phyloP scores from a whole-genome alignment of 257 asterid species.

The Vinca minor region DNA sequence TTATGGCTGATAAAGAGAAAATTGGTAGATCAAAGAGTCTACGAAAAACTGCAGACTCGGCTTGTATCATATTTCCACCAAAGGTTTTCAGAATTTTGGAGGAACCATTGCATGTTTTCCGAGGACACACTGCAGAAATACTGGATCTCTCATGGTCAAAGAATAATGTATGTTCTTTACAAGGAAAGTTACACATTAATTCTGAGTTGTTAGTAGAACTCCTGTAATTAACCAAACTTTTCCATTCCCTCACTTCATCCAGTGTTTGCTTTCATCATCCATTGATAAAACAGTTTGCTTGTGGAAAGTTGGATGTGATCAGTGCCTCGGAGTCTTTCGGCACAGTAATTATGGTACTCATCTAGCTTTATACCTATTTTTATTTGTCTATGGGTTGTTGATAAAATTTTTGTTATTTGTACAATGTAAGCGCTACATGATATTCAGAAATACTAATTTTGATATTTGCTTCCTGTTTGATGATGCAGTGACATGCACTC shows the following conservation, averaged over 20 bases:
- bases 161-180: conserved; percentile 56
- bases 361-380: conserved; percentile 2
- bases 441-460: conserved; percentile 4
- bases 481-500: conserved; percentile 78
- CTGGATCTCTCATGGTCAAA: conserved; percentile 86
- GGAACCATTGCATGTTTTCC: conserved; percentile 65
- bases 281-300: conserved; percentile 86
- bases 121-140: conserved; percentile 62
- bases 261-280: conserved; percentile 80
- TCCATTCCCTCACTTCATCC: conserved; percentile 21
- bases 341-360: conserved; percentile 74
- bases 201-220: neutral
- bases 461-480: conserved; percentile 9
- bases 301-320: conserved; percentile 75
- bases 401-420: neutral
- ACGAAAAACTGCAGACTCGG: conserved; percentile 55
- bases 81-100: conserved; percentile 66
- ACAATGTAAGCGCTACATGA: neutral
- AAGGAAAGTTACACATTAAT: neutral
- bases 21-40: conserved; percentile 30
- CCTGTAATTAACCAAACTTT: conserved; percentile 1
- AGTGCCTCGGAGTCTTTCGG: conserved; percentile 59
- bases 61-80: conserved; percentile 72
- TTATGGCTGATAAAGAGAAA: conserved; percentile 45
- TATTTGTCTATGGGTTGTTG: neutral